Evolutionary conservation across 163 green algal genomes (phyloP).

Genomic region (Chlamydomonas reinhardtii): DNA sequence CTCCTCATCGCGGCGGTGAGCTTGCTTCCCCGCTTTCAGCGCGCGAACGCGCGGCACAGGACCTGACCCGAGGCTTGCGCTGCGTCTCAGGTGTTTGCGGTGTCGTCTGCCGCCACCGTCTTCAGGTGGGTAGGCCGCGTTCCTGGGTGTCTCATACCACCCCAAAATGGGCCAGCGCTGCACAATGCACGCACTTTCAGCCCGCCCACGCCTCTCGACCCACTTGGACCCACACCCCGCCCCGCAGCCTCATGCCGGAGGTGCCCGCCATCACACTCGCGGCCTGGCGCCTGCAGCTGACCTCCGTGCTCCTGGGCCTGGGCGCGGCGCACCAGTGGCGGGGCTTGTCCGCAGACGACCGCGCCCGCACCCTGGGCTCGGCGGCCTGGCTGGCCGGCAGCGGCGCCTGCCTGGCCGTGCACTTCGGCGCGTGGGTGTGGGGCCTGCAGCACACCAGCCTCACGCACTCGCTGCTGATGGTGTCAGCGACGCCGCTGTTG

Average conservation of each 20-base stretch:
- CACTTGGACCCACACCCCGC: not conserved
- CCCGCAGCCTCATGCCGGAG: slow-evolving; percentile 62
- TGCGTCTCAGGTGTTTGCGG: slow-evolving; percentile 70
- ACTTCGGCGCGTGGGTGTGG: slow-evolving; percentile 83
- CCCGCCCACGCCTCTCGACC: too few relatives aligned
- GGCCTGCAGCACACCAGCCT: slow-evolving; percentile 80
- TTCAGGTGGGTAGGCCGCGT: slow-evolving; percentile 67
- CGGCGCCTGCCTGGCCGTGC: slow-evolving; percentile 73
- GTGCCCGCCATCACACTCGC: slow-evolving; percentile 81
- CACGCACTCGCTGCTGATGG: slow-evolving; percentile 81
- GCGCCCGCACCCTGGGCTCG: slow-evolving; percentile 16
- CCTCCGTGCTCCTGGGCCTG: slow-evolving; percentile 65
- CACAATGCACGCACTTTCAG: too few relatives aligned
- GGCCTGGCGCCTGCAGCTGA: slow-evolving; percentile 82
- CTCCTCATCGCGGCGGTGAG: slow-evolving; percentile 47
- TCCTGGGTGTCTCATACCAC: too few relatives aligned
- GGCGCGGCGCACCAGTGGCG: slow-evolving; percentile 60
- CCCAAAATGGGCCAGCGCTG: too few relatives aligned
- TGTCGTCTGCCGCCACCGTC: slow-evolving; percentile 72
- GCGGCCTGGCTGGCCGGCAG: slow-evolving; percentile 55
- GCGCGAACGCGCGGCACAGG: too few relatives aligned
- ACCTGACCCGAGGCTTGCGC: not conserved
- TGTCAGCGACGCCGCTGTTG: slow-evolving; percentile 79
- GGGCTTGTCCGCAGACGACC: slow-evolving; percentile 23
- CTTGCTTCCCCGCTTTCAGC: not conserved